Conservation (phyloP, 192 early-diverging fungal genomes). For the Linnemannia exigua region DNA sequence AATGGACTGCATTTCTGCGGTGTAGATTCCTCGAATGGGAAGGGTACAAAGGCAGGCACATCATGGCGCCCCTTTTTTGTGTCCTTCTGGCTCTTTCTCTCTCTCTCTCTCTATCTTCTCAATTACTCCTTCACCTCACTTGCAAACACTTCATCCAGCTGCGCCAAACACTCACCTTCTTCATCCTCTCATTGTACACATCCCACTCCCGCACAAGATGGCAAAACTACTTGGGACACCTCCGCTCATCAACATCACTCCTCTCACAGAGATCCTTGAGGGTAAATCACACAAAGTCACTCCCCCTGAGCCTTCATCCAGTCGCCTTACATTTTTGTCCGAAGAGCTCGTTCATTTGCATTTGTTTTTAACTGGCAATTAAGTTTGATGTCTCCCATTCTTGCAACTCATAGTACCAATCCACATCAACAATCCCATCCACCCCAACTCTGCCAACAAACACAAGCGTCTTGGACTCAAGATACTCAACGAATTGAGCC, state of each 20-base stretch:
- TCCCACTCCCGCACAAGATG: neutral
- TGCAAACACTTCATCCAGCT: neutral
- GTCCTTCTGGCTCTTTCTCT: neutral
- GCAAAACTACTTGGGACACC: slow-evolving; percentile 49
- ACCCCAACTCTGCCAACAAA: slow-evolving; percentile 47
- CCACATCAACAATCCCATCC: slow-evolving; percentile 53
- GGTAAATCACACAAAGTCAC: slow-evolving; percentile 24
- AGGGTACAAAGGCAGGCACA: too few relatives aligned
- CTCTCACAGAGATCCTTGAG: slow-evolving; percentile 46
- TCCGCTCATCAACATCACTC: slow-evolving; percentile 54
- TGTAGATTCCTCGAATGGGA: too few relatives aligned
- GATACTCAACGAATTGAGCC: slow-evolving; percentile 48
- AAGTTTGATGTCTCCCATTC: too few relatives aligned
- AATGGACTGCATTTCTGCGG: too few relatives aligned
- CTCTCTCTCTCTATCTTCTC: neutral
- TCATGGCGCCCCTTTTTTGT: neutral
- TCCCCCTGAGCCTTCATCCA: neutral
- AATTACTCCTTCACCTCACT: neutral
- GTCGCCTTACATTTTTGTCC: neutral
- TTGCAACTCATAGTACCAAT: slow-evolving; percentile 40
- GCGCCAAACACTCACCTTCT: neutral
- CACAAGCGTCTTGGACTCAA: slow-evolving; percentile 56
- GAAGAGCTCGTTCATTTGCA: neutral
- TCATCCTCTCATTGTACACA: neutral
- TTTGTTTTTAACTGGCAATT: too few relatives aligned